phyloP scores from a whole-genome alignment of 2,329 filamentous ascomycete species.

The Penicillium sp. region DNA sequence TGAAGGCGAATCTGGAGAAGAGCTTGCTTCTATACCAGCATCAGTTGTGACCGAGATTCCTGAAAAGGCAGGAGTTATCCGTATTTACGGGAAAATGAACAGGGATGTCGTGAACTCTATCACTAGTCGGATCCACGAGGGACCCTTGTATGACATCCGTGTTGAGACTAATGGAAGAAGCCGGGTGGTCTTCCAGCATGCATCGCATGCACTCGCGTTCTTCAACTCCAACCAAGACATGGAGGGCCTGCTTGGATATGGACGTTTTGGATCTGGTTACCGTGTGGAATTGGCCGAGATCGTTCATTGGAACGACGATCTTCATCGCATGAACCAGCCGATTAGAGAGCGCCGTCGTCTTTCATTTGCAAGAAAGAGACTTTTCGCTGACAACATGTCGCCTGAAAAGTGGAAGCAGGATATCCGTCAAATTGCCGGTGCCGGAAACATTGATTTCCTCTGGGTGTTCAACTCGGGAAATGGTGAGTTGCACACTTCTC shows the following conservation, averaged over 20 bases:
- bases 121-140: conserved; percentile 44
- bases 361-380: conserved; percentile 45
- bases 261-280: conserved; percentile 40
- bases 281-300: conserved; percentile 35
- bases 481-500: conserved; percentile 34
- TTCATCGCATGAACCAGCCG: conserved; percentile 41
- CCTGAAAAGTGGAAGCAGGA: conserved; percentile 42
- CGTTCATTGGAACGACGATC: conserved; percentile 40
- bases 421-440: conserved; percentile 39
- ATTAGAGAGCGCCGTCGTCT: conserved; percentile 47
- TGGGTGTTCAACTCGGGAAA: conserved; percentile 51
- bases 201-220: conserved; percentile 41
- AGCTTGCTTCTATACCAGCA: conserved; percentile 13
- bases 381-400: conserved; percentile 42
- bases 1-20: background rate
- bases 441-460: conserved; percentile 44
- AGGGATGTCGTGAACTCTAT: conserved; percentile 35
- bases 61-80: conserved; percentile 36
- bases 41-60: conserved; percentile 20
- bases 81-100: conserved; percentile 29
- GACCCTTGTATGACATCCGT: conserved; percentile 45
- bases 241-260: conserved; percentile 33
- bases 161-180: conserved; percentile 37
- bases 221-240: conserved; percentile 37
- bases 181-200: conserved; percentile 45